Evolutionary conservation across 1,139 yeast species (phyloP).

Genomic region (Yamadazyma blattariae): DNA sequence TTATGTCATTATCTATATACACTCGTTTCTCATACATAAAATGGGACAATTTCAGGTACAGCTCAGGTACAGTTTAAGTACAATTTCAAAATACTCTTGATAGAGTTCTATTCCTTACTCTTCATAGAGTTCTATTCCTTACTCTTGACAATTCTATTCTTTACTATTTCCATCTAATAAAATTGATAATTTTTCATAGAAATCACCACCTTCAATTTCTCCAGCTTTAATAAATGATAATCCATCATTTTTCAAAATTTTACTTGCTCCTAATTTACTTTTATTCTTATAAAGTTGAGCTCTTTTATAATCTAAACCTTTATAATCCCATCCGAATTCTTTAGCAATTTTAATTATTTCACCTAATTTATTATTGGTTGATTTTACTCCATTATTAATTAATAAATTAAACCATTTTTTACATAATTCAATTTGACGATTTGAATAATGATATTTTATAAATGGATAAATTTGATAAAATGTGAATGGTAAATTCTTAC

Average conservation of each 20-base stretch:
- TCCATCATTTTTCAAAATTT: conserved; percentile 20
- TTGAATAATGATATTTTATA: conserved; percentile 33
- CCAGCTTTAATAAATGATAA: conserved; percentile 9
- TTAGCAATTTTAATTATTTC: conserved; percentile 34
- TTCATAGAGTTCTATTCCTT: no score
- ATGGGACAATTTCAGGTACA: no score
- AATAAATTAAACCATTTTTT: conserved; percentile 39
- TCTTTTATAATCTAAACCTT: conserved; percentile 32
- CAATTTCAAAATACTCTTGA: no score
- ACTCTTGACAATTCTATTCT: no score
- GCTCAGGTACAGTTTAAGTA: no score
- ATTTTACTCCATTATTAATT: conserved; percentile 28
- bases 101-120: no score
- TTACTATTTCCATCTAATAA: no score
- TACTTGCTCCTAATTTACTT: conserved; percentile 18
- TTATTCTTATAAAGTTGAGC: conserved; percentile 21
- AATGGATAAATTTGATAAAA: conserved; percentile 43
- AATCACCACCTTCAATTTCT: no score
- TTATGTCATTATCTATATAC: no score
- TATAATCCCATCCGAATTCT: conserved; percentile 34
- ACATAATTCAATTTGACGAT: conserved; percentile 29
- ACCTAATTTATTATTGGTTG: conserved; percentile 24
- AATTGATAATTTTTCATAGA: no score
- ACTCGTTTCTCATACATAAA: no score
- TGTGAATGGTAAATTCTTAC: conserved; percentile 30